Conservation (phyloP, 2,329 filamentous ascomycete species). For the Cladophialophora yegresii region DNA sequence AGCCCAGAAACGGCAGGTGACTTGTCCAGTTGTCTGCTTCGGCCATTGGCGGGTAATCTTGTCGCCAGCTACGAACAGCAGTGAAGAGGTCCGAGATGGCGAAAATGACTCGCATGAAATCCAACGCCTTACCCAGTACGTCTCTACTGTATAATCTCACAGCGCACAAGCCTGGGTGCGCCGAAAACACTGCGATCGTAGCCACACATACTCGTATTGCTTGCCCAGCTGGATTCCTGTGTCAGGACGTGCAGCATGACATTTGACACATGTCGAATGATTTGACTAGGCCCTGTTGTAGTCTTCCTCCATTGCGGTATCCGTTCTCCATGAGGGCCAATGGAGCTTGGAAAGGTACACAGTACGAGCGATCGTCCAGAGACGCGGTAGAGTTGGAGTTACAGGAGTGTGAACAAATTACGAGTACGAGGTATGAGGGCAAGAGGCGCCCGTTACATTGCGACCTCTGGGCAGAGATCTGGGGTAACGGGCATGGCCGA, state of each 20-base stretch:
- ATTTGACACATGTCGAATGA: background rate
- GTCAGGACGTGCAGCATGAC: background rate
- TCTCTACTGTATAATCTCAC: background rate
- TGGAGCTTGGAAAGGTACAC: too few species aligned
- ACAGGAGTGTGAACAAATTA: too few species aligned
- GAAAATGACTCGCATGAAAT: background rate
- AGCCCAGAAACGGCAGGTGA: background rate
- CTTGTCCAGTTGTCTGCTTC: background rate
- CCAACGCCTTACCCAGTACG: background rate
- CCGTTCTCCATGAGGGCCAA: background rate
- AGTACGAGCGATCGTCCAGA: background rate
- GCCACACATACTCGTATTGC: background rate
- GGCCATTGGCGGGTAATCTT: background rate
- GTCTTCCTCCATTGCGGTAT: background rate
- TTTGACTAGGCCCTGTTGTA: background rate
- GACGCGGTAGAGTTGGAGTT: too few species aligned
- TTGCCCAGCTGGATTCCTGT: background rate
- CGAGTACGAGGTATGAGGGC: too few species aligned
- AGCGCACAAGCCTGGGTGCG: background rate
- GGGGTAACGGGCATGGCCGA: conserved; percentile 5
- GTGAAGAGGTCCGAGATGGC: background rate
- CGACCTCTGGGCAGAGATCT: background rate
- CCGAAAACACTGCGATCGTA: background rate
- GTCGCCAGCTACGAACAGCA: background rate
- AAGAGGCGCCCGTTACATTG: background rate